Evolutionary conservation across 2,329 filamentous ascomycete species (phyloP).

Genomic region (Beauveria bassiana): DNA sequence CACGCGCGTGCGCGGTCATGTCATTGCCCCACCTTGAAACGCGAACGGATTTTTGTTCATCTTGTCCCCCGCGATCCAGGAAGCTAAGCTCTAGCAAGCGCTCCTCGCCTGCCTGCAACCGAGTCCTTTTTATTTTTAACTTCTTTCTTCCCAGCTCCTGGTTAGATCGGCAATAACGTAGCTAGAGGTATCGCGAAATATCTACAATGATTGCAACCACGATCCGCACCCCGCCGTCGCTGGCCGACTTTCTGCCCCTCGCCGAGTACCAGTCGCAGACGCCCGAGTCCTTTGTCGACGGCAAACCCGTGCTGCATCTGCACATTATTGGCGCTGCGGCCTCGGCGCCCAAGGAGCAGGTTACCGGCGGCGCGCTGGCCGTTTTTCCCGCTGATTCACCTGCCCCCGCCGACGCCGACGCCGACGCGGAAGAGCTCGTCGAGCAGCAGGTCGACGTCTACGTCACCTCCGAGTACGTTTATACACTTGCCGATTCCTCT

Average conservation of each 20-base stretch:
- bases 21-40: slow-evolving; percentile 7
- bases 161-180: neutral
- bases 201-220: slow-evolving; percentile 40
- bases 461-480: slow-evolving; percentile 47
- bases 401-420: slow-evolving; percentile 20
- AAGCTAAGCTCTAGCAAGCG: neutral
- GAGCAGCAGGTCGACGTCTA: slow-evolving; percentile 48
- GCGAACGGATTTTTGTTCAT: neutral
- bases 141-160: neutral
- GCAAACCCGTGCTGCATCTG: slow-evolving; percentile 63
- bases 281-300: slow-evolving; percentile 62
- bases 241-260: slow-evolving; percentile 55
- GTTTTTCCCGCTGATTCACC: slow-evolving; percentile 39
- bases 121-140: neutral
- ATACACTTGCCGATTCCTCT: no score
- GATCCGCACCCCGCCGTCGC: slow-evolving; percentile 48
- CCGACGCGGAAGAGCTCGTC: slow-evolving; percentile 25
- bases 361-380: slow-evolving; percentile 38
- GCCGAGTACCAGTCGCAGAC: slow-evolving; percentile 65
- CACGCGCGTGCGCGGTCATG: neutral
- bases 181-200: neutral
- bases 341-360: slow-evolving; percentile 47
- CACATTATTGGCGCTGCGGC: slow-evolving; percentile 50
- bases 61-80: neutral
- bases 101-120: neutral